Evolutionary conservation across 1,284 basidiomycete species (phyloP).

Genomic region (Boletellus deceptivus): DNA sequence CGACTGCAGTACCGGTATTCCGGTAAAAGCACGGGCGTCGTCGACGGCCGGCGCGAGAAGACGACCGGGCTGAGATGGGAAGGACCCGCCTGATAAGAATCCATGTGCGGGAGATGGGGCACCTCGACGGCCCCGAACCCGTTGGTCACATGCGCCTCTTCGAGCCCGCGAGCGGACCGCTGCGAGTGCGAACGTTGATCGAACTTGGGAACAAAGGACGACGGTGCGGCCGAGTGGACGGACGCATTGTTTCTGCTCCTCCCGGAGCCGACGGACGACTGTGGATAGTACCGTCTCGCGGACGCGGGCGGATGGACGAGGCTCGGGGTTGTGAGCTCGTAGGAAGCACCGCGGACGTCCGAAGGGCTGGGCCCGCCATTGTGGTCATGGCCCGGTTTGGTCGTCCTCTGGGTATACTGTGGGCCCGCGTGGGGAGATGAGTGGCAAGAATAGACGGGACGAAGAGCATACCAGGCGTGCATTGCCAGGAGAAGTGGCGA

Average conservation of each 20-base stretch:
- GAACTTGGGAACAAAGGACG: conserved; percentile 11
- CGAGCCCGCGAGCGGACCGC: conserved; percentile 11
- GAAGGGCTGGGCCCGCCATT: conserved; percentile 15
- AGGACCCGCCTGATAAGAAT: conserved; percentile 2
- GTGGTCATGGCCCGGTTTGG: conserved; percentile 24
- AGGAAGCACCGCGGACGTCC: conserved; percentile 30
- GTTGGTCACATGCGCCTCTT: conserved; percentile 19
- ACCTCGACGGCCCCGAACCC: conserved; percentile 7
- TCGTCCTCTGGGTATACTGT: conserved; percentile 24
- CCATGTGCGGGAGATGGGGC: conserved; percentile 5
- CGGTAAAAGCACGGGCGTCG: conserved; percentile 43
- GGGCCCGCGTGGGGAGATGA: conserved; percentile 6
- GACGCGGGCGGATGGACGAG: conserved; percentile 9
- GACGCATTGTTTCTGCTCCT: conserved; percentile 13
- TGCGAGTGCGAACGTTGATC: conserved; percentile 19
- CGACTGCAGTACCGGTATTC: conserved; percentile 50
- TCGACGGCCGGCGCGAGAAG: conserved; percentile 33
- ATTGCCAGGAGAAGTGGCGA: conserved; percentile 53
- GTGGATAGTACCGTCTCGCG: conserved; percentile 10
- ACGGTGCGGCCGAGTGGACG: conserved; percentile 6
- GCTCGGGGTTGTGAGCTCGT: conserved; percentile 21
- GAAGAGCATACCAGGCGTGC: conserved; percentile 46
- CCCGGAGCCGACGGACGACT: conserved; percentile 27
- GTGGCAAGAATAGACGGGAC: neutral
- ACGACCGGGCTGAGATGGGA: conserved; percentile 4